These are phyloP conservation scores for Gossypium schwendimanii DNA, from an alignment of 441 rosid species.

Conservation along the genomic window DNA sequence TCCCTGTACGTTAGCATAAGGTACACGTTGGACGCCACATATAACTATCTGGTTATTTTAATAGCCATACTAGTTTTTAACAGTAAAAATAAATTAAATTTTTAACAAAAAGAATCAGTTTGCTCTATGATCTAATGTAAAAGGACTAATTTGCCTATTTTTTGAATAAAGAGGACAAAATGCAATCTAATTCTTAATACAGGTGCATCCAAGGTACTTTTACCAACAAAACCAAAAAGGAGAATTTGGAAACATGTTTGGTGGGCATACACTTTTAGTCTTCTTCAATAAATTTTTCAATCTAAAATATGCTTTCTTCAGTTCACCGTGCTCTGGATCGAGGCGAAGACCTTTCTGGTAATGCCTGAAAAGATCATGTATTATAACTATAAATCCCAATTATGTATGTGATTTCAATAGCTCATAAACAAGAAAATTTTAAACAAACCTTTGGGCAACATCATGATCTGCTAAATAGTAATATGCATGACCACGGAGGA, in stretches of 20 bases:
- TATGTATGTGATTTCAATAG: background rate
- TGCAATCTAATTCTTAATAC: too few relatives aligned
- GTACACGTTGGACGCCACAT: too few relatives aligned
- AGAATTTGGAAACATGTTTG: background rate
- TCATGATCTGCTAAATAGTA: slow-evolving; percentile 97
- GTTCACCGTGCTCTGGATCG: slow-evolving; percentile 90
- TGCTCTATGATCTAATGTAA: too few relatives aligned
- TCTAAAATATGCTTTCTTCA: slow-evolving; percentile 93
- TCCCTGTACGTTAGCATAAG: too few relatives aligned
- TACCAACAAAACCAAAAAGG: background rate
- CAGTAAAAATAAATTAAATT: too few relatives aligned
- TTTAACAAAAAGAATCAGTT: too few relatives aligned
- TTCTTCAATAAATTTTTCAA: slow-evolving; percentile 88
- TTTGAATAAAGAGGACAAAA: too few relatives aligned
- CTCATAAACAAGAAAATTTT: background rate
- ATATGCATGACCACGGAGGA: slow-evolving; percentile 93
- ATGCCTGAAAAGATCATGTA: slow-evolving; percentile 52
- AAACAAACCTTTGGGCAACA: slow-evolving; percentile 72
- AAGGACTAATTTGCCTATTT: too few relatives aligned
- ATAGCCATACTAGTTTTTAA: too few relatives aligned
- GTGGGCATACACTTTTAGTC: slow-evolving; percentile 68
- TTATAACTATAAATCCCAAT: slow-evolving; percentile 14
- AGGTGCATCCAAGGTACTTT: too few relatives aligned
- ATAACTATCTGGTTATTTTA: too few relatives aligned
- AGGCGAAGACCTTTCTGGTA: slow-evolving; percentile 91